Percentiles rank a stretch among this genome's conserved stretches.
Evolutionary conservation across 805 yeast genomes (phyloP).

Genomic region (Nakazawaea sp.): DNA sequence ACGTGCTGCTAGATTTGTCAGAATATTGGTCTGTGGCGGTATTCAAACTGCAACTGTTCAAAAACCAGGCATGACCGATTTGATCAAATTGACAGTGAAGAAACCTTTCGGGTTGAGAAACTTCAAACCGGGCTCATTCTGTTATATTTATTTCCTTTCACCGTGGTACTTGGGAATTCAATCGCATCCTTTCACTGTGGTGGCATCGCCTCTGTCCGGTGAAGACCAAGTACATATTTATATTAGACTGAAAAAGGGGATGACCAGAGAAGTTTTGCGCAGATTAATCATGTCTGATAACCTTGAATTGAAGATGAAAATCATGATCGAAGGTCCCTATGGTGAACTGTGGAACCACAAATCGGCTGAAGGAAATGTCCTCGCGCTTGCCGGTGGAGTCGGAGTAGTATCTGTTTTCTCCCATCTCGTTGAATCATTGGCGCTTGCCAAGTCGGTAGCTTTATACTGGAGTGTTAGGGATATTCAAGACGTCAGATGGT

Average conservation of each 20-base stretch:
- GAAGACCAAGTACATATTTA: slow-evolving; percentile 27
- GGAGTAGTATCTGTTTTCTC: slow-evolving; percentile 17
- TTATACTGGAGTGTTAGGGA: slow-evolving; percentile 19
- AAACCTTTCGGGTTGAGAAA: slow-evolving; percentile 15
- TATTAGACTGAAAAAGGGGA: slow-evolving; percentile 44
- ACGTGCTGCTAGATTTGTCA: slow-evolving; percentile 26
- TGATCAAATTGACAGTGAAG: slow-evolving; percentile 15
- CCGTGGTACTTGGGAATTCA: slow-evolving; percentile 47
- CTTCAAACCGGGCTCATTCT: slow-evolving; percentile 44
- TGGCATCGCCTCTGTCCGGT: slow-evolving; percentile 27
- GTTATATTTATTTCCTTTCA: slow-evolving; percentile 46
- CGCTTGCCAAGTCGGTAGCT: slow-evolving; percentile 9
- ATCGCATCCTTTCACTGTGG: slow-evolving; percentile 64
- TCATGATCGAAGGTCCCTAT: slow-evolving; percentile 62
- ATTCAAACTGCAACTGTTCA: too few species aligned
- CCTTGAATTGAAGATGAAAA: slow-evolving; percentile 19
- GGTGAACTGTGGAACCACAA: slow-evolving; percentile 24
- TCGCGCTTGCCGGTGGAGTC: slow-evolving; percentile 18
- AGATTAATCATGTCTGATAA: slow-evolving; percentile 1
- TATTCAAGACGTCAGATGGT: slow-evolving; percentile 11
- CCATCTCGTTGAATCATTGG: slow-evolving; percentile 1
- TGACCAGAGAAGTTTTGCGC: slow-evolving; percentile 28
- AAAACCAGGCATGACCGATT: slow-evolving; percentile 11
- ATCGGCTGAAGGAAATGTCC: neutral
- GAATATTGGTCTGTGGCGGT: slow-evolving; percentile 22